Percentiles rank a stretch among this genome's conserved stretches.
Evolutionary conservation across 805 yeast genomes (phyloP).

Genomic region (Ogataea paradorogensis): DNA sequence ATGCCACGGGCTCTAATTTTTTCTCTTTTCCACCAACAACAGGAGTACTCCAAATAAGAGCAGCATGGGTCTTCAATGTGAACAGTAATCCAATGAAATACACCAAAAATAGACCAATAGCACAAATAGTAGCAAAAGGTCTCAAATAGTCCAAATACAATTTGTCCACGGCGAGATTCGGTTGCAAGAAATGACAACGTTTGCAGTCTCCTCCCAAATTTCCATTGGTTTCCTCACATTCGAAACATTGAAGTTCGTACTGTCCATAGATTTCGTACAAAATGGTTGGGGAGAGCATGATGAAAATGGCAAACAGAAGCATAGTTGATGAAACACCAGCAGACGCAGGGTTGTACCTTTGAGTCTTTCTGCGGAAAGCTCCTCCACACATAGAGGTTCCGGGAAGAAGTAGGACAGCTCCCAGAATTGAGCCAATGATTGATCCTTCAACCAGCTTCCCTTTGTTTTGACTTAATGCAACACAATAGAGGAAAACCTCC

Average conservation of each 20-base stretch:
- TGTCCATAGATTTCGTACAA: slow-evolving; percentile 88
- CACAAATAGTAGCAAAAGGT: slow-evolving; percentile 82
- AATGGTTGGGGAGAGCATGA: slow-evolving; percentile 89
- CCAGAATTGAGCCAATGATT: slow-evolving; percentile 88
- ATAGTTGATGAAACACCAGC: slow-evolving; percentile 98
- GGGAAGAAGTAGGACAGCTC: slow-evolving; percentile 87
- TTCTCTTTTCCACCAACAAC: slow-evolving; percentile 41
- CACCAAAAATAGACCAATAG: slow-evolving; percentile 73
- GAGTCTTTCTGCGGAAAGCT: slow-evolving; percentile 88
- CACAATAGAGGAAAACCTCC: slow-evolving; percentile 88
- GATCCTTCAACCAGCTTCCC: slow-evolving; percentile 94
- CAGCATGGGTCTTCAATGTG: slow-evolving; percentile 94
- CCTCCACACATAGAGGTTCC: slow-evolving; percentile 98
- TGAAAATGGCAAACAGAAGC: slow-evolving; percentile 85
- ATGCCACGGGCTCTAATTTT: slow-evolving; percentile 12
- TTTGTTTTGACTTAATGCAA: slow-evolving; percentile 81
- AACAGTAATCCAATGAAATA: slow-evolving; percentile 88
- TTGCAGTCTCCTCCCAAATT: slow-evolving; percentile 46
- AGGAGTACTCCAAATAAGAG: slow-evolving; percentile 87
- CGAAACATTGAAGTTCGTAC: slow-evolving; percentile 69
- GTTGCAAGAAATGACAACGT: slow-evolving; percentile 74
- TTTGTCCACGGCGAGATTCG: slow-evolving; percentile 65
- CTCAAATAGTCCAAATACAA: slow-evolving; percentile 66
- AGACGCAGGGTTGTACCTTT: slow-evolving; percentile 89
- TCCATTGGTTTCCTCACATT: slow-evolving; percentile 37